Evolutionary conservation across 805 yeast genomes (phyloP), one percentile per base, ranked within the genome.

Genomic region (Candida silvicultrix): DNA sequence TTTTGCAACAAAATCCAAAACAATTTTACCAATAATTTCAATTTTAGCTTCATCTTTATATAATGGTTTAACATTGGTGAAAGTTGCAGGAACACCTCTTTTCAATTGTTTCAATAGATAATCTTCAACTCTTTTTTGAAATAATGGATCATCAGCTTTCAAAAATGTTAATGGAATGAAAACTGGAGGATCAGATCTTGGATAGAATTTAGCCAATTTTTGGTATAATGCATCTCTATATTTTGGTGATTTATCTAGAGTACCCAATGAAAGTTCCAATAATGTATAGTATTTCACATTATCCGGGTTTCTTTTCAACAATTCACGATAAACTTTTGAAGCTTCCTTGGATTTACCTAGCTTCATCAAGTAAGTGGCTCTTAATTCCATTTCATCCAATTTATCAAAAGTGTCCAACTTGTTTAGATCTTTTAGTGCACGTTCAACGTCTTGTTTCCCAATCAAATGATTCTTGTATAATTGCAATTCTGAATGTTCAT

Each of bases 71-170:
- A 94, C 79, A 55, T 87, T 84, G 45, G 84, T 84, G 66, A 90
- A 94, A 5, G 94, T 77, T 1, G 97, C 86, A 5, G 98, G 98
- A 31, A 89, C 94, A 37, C 96, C 95, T 46, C 89, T 76, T 50
- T 74, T 67, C 56, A 94, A 74, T 58, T 83, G 86, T 4, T 71
- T 64, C 5, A 74, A 48, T 40, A 90, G 65, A 61, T 89, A 94
- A 2, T 63, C 62, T 28, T 65, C 55, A 7, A 78, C 80, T 45
- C 75, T 75, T 10, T 48, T 49, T 39, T 65, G 67, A 56, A 83
- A 80, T 40, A 71, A 63, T 10, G 31, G 14, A 28, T 28, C 31
- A 8, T 74, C 75, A 15, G 83, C 81, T 12, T 76, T 68, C 38
- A 86, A 67, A 53, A 88, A 87, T 0, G 85, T 75, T 59, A 92